phyloP scores from a whole-genome alignment of 176 grass and related monocot species.

The Carex kokanica region DNA sequence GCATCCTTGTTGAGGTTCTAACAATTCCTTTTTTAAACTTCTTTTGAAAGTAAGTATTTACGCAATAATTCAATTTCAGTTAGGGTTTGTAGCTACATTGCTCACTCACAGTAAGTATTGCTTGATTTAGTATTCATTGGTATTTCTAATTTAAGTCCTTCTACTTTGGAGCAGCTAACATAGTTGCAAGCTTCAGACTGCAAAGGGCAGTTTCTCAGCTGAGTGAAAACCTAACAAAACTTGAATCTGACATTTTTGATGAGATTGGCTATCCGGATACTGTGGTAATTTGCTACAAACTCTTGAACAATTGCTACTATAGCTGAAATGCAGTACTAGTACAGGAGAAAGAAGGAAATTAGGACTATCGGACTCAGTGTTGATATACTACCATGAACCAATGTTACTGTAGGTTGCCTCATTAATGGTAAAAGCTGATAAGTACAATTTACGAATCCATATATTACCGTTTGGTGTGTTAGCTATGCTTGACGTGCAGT shows the following conservation, averaged over 20 bases:
- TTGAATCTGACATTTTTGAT: constrained; percentile 74
- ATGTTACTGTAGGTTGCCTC: not conserved
- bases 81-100: not conserved
- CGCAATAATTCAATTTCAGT: not conserved
- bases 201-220: constrained; percentile 47
- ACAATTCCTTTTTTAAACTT: not conserved
- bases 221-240: constrained; percentile 48
- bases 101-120: not conserved
- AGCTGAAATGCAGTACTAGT: not conserved
- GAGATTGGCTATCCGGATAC: constrained; percentile 63
- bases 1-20: not conserved
- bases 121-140: not conserved
- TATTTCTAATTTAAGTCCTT: not conserved
- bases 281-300: constrained; percentile 36
- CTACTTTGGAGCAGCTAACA: constrained; percentile 49
- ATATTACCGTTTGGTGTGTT: not conserved
- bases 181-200: constrained; percentile 68
- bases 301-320: constrained; percentile 22
- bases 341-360: not conserved
- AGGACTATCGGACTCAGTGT: not conserved
- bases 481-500: not conserved
- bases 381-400: not conserved
- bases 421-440: not conserved
- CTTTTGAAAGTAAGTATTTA: not conserved
- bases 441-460: not conserved